These are phyloP conservation scores for Coemansia erecta DNA, from an alignment of 192 early-diverging fungal genomes.

Conservation along the genomic window DNA sequence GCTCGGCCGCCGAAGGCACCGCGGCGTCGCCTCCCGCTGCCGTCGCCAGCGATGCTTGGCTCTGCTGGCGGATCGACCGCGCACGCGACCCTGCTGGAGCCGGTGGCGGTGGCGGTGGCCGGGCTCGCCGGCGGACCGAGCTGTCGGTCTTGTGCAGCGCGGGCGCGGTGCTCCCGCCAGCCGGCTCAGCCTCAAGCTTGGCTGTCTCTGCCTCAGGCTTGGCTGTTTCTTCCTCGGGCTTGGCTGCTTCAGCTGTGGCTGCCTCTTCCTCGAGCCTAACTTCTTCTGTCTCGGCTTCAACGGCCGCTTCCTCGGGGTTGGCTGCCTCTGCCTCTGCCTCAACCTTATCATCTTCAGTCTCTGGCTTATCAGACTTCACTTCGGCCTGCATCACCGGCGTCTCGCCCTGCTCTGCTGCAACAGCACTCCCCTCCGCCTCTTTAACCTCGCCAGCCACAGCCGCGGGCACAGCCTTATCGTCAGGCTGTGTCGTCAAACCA, in stretches of 20 bases:
- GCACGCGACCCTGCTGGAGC: constrained; percentile 12
- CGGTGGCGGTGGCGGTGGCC: constrained; percentile 33
- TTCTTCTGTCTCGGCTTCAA: too few relatives aligned
- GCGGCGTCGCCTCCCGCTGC: background rate
- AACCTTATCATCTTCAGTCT: background rate
- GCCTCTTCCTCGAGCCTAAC: background rate
- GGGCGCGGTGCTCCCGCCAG: background rate
- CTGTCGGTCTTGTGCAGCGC: constrained; percentile 23
- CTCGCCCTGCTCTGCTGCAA: background rate
- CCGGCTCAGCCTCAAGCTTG: background rate
- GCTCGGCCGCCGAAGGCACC: background rate
- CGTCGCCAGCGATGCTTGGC: constrained; percentile 6
- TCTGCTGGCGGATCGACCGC: constrained; percentile 17
- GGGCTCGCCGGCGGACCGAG: constrained; percentile 40
- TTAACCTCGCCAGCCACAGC: too few relatives aligned
- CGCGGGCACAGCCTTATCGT: background rate
- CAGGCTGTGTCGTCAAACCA: background rate
- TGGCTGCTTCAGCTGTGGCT: background rate
- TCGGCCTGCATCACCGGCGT: too few relatives aligned
- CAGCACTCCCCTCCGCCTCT: too few relatives aligned
- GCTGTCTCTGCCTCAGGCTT: background rate
- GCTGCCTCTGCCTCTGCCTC: background rate
- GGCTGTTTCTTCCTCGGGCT: background rate
- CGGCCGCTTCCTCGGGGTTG: background rate
- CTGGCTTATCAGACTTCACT: too few relatives aligned